Evolutionary conservation across 352 stramenopile species (phyloP).

Genomic region (Phytopythium chamaehyphon): DNA sequence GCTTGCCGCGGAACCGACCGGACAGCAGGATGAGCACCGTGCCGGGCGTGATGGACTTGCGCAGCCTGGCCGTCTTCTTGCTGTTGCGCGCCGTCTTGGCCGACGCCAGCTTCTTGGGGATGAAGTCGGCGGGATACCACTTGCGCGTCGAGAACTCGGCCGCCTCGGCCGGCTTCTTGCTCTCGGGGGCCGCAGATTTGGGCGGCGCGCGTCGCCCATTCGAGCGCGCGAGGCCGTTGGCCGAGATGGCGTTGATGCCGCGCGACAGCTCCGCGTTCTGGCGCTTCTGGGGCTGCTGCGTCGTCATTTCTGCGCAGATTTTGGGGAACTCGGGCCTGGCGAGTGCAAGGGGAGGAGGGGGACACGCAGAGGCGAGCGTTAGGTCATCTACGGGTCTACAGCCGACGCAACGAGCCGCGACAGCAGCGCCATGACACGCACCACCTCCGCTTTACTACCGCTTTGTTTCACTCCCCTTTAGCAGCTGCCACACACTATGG

Average conservation of each 20-base stretch:
- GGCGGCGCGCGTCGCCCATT: slow-evolving; percentile 53
- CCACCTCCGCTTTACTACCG: not conserved
- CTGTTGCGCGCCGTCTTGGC: slow-evolving; percentile 78
- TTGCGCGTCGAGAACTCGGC: slow-evolving; percentile 22
- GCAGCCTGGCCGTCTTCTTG: slow-evolving; percentile 92
- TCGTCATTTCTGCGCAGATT: not conserved
- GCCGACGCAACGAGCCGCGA: no score
- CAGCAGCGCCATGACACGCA: no score
- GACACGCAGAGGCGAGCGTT: not conserved
- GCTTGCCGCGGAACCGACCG: slow-evolving; percentile 97
- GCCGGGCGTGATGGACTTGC: slow-evolving; percentile 95
- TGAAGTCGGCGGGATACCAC: slow-evolving; percentile 72
- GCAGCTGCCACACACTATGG: no score
- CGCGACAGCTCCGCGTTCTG: slow-evolving; percentile 60
- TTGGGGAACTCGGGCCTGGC: not conserved
- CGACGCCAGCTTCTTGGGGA: slow-evolving; percentile 65
- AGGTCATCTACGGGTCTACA: no score
- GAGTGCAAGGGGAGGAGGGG: not conserved
- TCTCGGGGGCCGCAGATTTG: slow-evolving; percentile 8
- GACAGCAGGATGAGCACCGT: slow-evolving; percentile 98
- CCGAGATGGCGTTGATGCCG: slow-evolving; percentile 75
- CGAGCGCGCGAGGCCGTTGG: slow-evolving; percentile 56
- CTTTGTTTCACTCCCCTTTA: no score
- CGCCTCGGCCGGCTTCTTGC: slow-evolving; percentile 4
- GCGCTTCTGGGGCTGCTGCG: slow-evolving; percentile 25